Evolutionary conservation across 768 basidiomycete species (phyloP).

Genomic region (Tulasnella sp.): DNA sequence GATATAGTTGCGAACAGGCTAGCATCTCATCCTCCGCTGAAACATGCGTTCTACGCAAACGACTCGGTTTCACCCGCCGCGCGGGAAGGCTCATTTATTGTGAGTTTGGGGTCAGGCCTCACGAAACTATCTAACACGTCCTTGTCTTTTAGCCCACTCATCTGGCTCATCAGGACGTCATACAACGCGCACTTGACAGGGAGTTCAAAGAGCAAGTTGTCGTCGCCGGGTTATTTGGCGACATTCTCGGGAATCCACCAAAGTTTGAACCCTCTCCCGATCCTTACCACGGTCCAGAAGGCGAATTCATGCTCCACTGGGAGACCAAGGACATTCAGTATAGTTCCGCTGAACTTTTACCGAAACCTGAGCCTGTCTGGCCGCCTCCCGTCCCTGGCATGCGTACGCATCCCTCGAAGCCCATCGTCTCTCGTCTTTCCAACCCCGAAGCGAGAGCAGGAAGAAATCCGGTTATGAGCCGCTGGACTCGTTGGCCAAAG

Average conservation of each 20-base stretch:
- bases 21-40: not conserved
- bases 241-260: not conserved
- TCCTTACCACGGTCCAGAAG: not conserved
- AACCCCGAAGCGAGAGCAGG: not conserved
- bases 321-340: not conserved
- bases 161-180: slow-evolving; percentile 10
- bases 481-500: not conserved
- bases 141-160: not conserved
- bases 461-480: not conserved
- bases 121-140: not conserved
- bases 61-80: not conserved
- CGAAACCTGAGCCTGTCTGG: not conserved
- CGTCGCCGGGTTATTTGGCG: slow-evolving; percentile 16
- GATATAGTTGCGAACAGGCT: not conserved
- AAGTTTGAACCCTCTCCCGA: not conserved
- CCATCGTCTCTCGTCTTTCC: not conserved
- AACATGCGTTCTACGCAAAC: not conserved
- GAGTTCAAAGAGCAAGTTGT: slow-evolving; percentile 17
- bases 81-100: slow-evolving; percentile 13
- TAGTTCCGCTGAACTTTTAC: not conserved
- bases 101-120: not conserved
- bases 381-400: not conserved
- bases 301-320: not conserved
- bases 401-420: not conserved
- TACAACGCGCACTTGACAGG: slow-evolving; percentile 16